Evolutionary conservation across 768 basidiomycete species (phyloP).

Genomic region (Leccinellum albellum): DNA sequence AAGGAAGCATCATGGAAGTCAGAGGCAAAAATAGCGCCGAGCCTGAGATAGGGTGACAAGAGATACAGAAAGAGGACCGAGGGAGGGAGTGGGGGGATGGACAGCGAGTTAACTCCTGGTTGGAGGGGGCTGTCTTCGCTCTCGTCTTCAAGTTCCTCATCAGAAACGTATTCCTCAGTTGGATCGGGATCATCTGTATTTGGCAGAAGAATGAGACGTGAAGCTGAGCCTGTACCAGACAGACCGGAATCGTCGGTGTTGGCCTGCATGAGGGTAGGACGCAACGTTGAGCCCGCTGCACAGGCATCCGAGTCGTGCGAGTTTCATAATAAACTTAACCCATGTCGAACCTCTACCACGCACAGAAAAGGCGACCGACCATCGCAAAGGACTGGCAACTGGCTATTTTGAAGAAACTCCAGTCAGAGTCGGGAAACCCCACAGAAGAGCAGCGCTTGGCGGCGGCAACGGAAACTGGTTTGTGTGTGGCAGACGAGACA

Average conservation of each 20-base stretch:
- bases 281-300: background rate
- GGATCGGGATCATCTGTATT: constrained; percentile 42
- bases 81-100: constrained; percentile 50
- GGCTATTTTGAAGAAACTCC: constrained; percentile 25
- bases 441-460: constrained; percentile 20
- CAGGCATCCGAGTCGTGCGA: too few species aligned
- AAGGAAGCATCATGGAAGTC: constrained; percentile 43
- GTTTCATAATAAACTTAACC: constrained; percentile 1
- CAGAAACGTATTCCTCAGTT: constrained; percentile 31
- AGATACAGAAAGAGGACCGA: constrained; percentile 65
- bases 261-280: constrained; percentile 10
- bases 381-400: constrained; percentile 30
- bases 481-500: constrained; percentile 23
- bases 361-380: constrained; percentile 8
- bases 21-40: constrained; percentile 65
- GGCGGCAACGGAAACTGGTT: constrained; percentile 25
- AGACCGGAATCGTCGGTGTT: constrained; percentile 17
- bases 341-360: background rate
- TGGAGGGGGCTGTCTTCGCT: constrained; percentile 33
- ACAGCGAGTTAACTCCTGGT: constrained; percentile 4
- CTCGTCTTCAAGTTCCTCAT: constrained; percentile 34
- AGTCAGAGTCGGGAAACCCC: constrained; percentile 20
- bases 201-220: constrained; percentile 63
- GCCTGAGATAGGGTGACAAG: constrained; percentile 61
- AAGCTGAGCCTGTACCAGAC: constrained; percentile 37